Conservation (phyloP, 768 basidiomycete genomes). For the Filobasidium wieringae region DNA sequence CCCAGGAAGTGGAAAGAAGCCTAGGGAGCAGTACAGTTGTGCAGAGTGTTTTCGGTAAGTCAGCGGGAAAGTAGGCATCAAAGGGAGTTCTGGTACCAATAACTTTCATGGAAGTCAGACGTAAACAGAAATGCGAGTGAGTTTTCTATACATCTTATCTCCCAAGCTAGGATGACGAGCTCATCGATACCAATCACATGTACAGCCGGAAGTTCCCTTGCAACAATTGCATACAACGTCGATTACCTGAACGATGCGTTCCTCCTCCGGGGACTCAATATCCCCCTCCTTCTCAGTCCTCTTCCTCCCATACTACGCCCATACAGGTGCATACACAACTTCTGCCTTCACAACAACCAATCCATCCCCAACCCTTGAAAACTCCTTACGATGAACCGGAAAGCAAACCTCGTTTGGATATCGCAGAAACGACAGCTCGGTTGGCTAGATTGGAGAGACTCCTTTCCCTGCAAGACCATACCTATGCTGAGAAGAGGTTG, state of each 20-base stretch:
- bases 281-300: background rate
- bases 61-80: background rate
- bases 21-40: conserved; percentile 10
- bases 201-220: conserved; percentile 9
- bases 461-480: conserved; percentile 7
- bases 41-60: conserved; percentile 12
- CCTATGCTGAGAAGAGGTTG: conserved; percentile 8
- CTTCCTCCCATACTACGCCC: background rate
- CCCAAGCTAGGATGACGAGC: background rate
- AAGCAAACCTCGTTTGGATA: too few species aligned
- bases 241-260: conserved; percentile 8
- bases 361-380: background rate
- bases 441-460: conserved; percentile 6
- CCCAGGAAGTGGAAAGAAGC: conserved; percentile 13
- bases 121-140: conserved; percentile 12
- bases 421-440: conserved; percentile 10
- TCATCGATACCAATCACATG: background rate
- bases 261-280: conserved; percentile 3
- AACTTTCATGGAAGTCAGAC: background rate
- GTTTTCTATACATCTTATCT: background rate
- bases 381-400: too few species aligned
- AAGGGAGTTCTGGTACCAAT: too few species aligned
- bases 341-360: background rate
- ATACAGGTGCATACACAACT: background rate
- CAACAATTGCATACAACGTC: conserved; percentile 7